phyloP scores from a whole-genome alignment of 495 filamentous ascomycete genomes.

The Niebla homalea region DNA sequence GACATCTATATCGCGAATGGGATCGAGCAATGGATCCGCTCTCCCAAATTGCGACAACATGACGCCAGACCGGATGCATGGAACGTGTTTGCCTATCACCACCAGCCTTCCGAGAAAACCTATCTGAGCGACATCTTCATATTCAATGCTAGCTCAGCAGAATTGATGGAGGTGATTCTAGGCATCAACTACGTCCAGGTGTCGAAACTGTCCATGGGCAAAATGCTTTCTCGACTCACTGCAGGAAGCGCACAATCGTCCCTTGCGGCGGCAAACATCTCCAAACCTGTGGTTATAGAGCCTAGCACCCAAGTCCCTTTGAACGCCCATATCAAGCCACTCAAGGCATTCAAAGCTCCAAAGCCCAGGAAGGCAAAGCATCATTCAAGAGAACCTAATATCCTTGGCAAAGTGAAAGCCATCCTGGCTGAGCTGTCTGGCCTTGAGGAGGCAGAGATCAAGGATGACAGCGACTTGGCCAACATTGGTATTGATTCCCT shows the following conservation, averaged over 20 bases:
- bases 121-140: constrained; percentile 40
- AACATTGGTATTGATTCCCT: constrained; percentile 45
- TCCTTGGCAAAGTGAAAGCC: constrained; percentile 16
- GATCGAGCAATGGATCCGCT: constrained; percentile 35
- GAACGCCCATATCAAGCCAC: not conserved
- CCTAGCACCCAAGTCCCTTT: not conserved
- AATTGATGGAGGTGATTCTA: constrained; percentile 34
- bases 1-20: constrained; percentile 39
- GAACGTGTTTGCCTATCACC: constrained; percentile 33
- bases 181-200: constrained; percentile 36
- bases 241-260: not conserved
- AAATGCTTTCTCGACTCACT: constrained; percentile 18
- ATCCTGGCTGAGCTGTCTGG: constrained; percentile 30
- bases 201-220: constrained; percentile 31
- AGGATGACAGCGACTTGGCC: constrained; percentile 24
- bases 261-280: not conserved
- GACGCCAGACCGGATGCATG: constrained; percentile 23
- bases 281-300: not conserved
- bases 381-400: constrained; percentile 11
- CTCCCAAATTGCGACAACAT: constrained; percentile 21
- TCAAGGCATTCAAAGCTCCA: constrained; percentile 1
- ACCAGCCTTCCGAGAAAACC: constrained; percentile 19
- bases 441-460: constrained; percentile 29
- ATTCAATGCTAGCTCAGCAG: constrained; percentile 30
- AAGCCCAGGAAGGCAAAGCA: constrained; percentile 6